Evolutionary conservation across 495 filamentous ascomycete genomes (phyloP).

Genomic region (Diplogelasinospora grovesii): DNA sequence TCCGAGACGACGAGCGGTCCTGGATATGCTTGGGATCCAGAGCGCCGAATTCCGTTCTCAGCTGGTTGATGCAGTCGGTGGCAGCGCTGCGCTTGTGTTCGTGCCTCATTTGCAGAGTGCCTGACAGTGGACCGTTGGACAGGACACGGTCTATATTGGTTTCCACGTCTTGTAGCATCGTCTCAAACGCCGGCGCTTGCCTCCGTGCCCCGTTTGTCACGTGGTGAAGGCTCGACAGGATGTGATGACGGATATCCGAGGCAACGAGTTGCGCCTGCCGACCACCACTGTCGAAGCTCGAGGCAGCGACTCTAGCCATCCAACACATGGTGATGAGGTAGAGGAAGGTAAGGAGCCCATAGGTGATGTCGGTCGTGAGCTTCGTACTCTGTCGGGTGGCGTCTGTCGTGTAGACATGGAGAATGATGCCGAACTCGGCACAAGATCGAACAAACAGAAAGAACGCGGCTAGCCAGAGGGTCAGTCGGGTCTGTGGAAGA

Average conservation of each 20-base stretch:
- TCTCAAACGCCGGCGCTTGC: background rate
- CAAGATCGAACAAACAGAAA: background rate
- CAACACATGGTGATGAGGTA: background rate
- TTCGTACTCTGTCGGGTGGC: background rate
- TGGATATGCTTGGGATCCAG: background rate
- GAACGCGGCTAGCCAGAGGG: background rate
- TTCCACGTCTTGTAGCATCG: background rate
- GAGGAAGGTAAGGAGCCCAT: conserved; percentile 1
- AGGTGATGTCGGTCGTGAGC: background rate
- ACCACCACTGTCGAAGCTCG: conserved; percentile 1
- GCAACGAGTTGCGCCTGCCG: conserved; percentile 1
- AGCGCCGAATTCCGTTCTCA: background rate
- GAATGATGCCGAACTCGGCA: background rate
- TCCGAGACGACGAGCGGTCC: background rate
- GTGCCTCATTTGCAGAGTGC: background rate
- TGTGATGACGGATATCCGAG: background rate
- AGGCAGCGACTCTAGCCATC: background rate
- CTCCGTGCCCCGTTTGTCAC: conserved; percentile 1
- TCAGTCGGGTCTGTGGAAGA: background rate
- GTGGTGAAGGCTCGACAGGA: background rate
- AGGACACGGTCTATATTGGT: background rate
- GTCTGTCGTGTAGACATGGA: background rate
- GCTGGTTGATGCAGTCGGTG: background rate
- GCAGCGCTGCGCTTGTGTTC: background rate
- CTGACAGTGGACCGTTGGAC: background rate